A percentile compares a stretch with the other conserved stretches of the same genome.
Conservation (phyloP, 2,329 filamentous ascomycete genomes). For the Apiospora malaysiana region DNA sequence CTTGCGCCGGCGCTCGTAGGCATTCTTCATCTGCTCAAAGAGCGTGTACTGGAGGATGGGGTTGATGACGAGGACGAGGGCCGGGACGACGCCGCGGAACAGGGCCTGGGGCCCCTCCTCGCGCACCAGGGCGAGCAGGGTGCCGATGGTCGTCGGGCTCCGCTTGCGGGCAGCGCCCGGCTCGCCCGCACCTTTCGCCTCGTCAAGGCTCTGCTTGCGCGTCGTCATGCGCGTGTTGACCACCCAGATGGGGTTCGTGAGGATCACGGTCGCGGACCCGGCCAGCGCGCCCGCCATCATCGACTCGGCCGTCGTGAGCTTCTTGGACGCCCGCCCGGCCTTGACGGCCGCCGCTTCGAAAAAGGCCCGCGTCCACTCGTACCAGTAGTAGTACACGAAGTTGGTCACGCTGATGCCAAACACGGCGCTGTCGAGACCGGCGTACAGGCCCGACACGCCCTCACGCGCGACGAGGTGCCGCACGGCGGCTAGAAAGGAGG, state of each 20-base stretch:
- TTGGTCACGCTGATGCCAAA: constrained; percentile 99
- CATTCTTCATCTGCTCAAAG: constrained; percentile 97
- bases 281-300: constrained; percentile 96
- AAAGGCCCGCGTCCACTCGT: constrained; percentile 91
- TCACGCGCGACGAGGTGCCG: constrained; percentile 89
- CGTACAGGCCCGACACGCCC: constrained; percentile 86
- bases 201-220: constrained; percentile 62
- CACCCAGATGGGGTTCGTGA: constrained; percentile 99
- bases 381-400: constrained; percentile 99
- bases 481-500: constrained; percentile 82
- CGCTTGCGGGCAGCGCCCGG: constrained; percentile 44
- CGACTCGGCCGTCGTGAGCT: constrained; percentile 88
- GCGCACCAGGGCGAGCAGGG: constrained; percentile 77
- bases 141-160: constrained; percentile 78
- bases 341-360: constrained; percentile 81
- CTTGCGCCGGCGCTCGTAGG: constrained; percentile 69
- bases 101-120: constrained; percentile 86
- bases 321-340: constrained; percentile 75
- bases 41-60: constrained; percentile 98
- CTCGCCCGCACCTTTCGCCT: constrained; percentile 45
- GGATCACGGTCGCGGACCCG: constrained; percentile 89
- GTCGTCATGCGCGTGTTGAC: constrained; percentile 98
- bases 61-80: constrained; percentile 94
- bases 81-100: constrained; percentile 91
- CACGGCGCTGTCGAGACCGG: constrained; percentile 89